Percentiles rank a stretch among this genome's conserved stretches.
Evolutionary conservation across 2,329 filamentous ascomycete genomes (phyloP).

Genomic region (Stemphylium lycopersici): DNA sequence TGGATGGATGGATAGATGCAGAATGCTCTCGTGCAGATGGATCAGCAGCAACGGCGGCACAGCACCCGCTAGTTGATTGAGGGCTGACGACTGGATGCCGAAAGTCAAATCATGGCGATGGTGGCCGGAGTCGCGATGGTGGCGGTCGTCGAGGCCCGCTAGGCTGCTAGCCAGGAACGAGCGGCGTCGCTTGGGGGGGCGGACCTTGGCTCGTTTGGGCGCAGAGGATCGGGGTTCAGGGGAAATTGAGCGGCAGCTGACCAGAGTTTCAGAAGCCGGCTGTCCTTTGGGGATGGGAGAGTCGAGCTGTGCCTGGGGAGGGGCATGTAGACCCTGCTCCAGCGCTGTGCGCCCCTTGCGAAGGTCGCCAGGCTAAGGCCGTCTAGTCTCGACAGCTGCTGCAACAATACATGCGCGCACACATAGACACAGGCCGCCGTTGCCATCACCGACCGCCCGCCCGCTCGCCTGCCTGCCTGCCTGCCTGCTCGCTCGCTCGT

Average conservation of each 20-base stretch:
- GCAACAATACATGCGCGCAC: not conserved
- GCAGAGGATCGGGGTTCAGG: conserved; percentile 13
- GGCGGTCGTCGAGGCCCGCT: not conserved
- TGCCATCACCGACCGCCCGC: not conserved
- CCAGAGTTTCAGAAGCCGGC: conserved; percentile 22
- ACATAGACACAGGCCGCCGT: not conserved
- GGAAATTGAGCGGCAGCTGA: conserved; percentile 17
- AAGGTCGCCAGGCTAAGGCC: not conserved
- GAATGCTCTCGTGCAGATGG: not conserved
- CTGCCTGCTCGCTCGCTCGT: not conserved
- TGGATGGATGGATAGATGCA: not conserved
- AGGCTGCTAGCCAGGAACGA: conserved; percentile 19
- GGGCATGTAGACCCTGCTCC: not conserved
- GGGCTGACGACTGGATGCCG: not conserved
- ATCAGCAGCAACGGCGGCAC: not conserved
- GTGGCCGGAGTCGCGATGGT: not conserved
- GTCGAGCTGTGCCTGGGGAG: not conserved
- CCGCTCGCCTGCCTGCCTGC: no score
- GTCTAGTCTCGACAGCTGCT: not conserved
- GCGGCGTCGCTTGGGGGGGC: conserved; percentile 11
- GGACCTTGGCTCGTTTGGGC: conserved; percentile 8
- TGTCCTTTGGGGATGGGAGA: not conserved
- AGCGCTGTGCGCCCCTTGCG: not conserved
- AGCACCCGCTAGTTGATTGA: not conserved
- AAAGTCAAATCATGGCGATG: not conserved